These are phyloP conservation scores for Dendrobium officinale DNA, from an alignment of 106 monocot species.

Conservation along the genomic window DNA sequence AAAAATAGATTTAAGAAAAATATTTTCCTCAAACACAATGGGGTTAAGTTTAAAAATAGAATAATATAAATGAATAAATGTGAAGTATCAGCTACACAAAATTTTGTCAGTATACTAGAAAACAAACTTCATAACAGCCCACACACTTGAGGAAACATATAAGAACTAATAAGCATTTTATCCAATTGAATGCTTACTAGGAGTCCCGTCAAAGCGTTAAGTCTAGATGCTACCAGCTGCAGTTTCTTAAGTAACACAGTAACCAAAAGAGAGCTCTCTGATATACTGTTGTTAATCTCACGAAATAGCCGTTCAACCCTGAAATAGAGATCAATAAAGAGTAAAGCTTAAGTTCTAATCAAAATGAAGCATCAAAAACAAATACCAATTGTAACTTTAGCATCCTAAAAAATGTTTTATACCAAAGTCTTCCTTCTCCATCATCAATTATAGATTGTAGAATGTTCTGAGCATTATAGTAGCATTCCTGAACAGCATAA, in stretches of 20 bases:
- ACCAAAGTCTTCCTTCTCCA: conserved; percentile 91
- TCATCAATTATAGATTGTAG: conserved; percentile 71
- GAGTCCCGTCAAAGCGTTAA: conserved; percentile 83
- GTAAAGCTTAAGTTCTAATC: not conserved
- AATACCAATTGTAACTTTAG: not conserved
- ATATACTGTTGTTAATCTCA: conserved; percentile 67
- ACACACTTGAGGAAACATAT: not conserved
- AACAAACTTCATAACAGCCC: not conserved
- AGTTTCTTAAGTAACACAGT: conserved; percentile 66
- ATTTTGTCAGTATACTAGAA: not conserved
- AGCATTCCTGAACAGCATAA: conserved; percentile 91
- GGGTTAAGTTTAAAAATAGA: not conserved
- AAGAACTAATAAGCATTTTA: not conserved
- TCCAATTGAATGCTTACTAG: conserved; percentile 52
- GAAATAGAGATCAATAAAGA: not conserved
- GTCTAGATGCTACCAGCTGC: conserved; percentile 48
- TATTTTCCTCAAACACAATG: not conserved
- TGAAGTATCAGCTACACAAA: not conserved
- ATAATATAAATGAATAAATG: not conserved
- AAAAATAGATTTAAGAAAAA: not conserved
- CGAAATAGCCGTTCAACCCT: conserved; percentile 95
- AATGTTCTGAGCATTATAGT: conserved; percentile 76
- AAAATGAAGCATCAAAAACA: not conserved
- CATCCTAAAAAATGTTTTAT: conserved; percentile 4
- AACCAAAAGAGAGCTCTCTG: conserved; percentile 57